These are phyloP conservation scores for Candida berthetii DNA, from an alignment of 805 yeast genomes.

Conservation along the genomic window DNA sequence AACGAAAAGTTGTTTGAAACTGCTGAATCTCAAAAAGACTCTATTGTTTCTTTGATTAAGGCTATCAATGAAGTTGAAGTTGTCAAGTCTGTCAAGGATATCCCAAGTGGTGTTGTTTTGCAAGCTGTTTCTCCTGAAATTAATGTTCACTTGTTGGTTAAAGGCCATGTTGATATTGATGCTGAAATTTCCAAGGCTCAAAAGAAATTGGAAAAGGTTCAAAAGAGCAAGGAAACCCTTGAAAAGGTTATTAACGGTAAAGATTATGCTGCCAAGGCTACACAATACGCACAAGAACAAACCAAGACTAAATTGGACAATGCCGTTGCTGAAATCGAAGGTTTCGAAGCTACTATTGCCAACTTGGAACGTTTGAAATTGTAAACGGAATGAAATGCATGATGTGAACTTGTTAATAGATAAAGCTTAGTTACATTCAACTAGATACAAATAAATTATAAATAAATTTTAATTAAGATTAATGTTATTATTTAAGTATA, in stretches of 20 bases:
- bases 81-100: slow-evolving; percentile 43
- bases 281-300: slow-evolving; percentile 70
- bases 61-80: slow-evolving; percentile 75
- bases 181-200: slow-evolving; percentile 81
- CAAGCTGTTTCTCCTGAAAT: slow-evolving; percentile 75
- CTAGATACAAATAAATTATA: background rate
- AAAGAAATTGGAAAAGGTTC: slow-evolving; percentile 65
- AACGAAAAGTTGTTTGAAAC: slow-evolving; percentile 41
- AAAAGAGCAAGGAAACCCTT: slow-evolving; percentile 52
- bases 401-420: background rate
- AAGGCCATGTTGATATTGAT: slow-evolving; percentile 91
- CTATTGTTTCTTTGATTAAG: slow-evolving; percentile 89
- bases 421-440: background rate
- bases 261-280: slow-evolving; percentile 86
- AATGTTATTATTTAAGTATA: too few species aligned
- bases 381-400: slow-evolving; percentile 14
- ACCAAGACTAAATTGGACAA: slow-evolving; percentile 65
- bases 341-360: slow-evolving; percentile 78
- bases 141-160: slow-evolving; percentile 85
- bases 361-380: slow-evolving; percentile 77
- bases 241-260: slow-evolving; percentile 63
- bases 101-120: slow-evolving; percentile 90
- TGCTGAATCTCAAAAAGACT: slow-evolving; percentile 66
- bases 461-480: too few species aligned
- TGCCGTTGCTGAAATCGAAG: slow-evolving; percentile 81